These are phyloP conservation scores for Eimeria brunetti DNA, from an alignment of 169 alveolate genomes.

Conservation along the genomic window DNA sequence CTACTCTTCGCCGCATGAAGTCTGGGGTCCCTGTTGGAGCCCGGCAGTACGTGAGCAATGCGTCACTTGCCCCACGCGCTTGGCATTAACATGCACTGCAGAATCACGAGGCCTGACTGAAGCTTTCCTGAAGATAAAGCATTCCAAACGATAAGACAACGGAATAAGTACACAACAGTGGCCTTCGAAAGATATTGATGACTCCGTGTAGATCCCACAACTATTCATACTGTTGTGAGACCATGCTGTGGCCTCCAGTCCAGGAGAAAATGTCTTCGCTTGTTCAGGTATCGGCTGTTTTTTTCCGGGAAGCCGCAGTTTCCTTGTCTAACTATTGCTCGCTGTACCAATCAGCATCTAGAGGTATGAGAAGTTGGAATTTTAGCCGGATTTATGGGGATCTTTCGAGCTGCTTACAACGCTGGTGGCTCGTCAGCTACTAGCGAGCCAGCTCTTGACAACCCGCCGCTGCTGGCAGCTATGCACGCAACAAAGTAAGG, in stretches of 20 bases:
- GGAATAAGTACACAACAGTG: background rate
- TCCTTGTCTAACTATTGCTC: background rate
- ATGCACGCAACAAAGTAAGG: background rate
- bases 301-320: background rate
- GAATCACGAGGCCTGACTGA: background rate
- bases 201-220: background rate
- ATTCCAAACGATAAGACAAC: background rate
- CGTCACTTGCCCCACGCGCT: background rate
- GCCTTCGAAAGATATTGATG: background rate
- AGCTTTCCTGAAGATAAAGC: background rate
- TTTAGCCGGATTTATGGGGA: too few relatives aligned
- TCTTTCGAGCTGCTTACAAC: too few relatives aligned
- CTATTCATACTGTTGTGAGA: background rate
- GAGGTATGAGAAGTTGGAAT: background rate
- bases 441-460: slow-evolving; percentile 6
- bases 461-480: background rate
- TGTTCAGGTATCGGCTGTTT: background rate
- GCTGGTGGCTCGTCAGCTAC: background rate
- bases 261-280: background rate
- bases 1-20: too few relatives aligned
- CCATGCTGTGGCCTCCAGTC: background rate
- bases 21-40: background rate
- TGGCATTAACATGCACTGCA: background rate
- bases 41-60: background rate
- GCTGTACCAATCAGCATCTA: background rate